Evolutionary conservation across 352 stramenopile genomes (phyloP).

Genomic region (Phytophthora pistaciae): DNA sequence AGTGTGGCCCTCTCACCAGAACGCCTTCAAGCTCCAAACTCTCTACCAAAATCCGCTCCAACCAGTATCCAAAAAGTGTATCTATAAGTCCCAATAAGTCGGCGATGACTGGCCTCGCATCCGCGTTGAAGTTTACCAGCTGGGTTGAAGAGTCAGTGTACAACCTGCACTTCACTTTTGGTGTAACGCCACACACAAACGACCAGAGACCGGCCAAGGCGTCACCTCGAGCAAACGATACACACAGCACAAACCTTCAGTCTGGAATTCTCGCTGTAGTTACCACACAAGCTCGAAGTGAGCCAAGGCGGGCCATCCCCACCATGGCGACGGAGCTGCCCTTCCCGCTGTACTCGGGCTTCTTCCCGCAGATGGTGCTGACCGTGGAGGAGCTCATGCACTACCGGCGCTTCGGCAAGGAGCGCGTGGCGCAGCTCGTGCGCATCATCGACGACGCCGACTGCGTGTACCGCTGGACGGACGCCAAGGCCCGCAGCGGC

Average conservation of each 20-base stretch:
- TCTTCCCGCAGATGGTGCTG: slow-evolving; percentile 85
- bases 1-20: not conserved
- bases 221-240: slow-evolving; percentile 14
- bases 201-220: slow-evolving; percentile 17
- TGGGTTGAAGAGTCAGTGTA: slow-evolving; percentile 25
- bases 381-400: slow-evolving; percentile 78
- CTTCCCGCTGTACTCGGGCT: slow-evolving; percentile 69
- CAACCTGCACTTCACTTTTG: slow-evolving; percentile 8
- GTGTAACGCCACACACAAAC: slow-evolving; percentile 7
- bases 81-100: not conserved
- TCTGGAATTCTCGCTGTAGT: slow-evolving; percentile 14
- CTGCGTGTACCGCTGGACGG: slow-evolving; percentile 75
- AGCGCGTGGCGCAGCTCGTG: slow-evolving; percentile 71
- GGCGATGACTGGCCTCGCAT: not conserved
- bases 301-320: too few relatives aligned
- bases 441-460: slow-evolving; percentile 80
- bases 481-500: slow-evolving; percentile 38
- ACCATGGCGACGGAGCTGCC: slow-evolving; percentile 44
- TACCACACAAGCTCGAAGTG: not conserved
- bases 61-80: not conserved
- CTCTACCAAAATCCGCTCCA: not conserved
- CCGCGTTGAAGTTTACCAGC: not conserved
- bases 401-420: slow-evolving; percentile 76
- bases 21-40: not conserved
- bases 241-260: slow-evolving; percentile 1